Evolutionary conservation across 2,329 filamentous ascomycete genomes (phyloP), one percentile per base, ranked within the genome.

Genomic region (Xylogone sp.): DNA sequence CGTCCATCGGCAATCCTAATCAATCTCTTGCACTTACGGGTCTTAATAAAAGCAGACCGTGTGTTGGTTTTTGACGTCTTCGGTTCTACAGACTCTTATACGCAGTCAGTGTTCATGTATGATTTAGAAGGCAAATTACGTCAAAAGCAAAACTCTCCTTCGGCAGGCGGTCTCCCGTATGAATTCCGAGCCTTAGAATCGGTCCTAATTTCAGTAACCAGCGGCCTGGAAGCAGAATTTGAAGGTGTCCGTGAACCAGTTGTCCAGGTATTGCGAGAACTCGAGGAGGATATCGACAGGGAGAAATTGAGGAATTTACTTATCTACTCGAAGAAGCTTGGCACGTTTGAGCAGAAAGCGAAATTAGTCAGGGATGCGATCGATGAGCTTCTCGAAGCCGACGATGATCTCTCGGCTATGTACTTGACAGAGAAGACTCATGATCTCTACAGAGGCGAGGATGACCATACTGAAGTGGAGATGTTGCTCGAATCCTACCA

Each of bases 401-500:
- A 99, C 65, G 94, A 99, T 67, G 94, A 99, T 67, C 74, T 99
- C 29, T 86, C 91, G 16, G 82, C 87, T 58, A 97, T 99, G 94
- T 99, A 99, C 65, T 74, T 99, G 56, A 92, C 90, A 0, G 94
- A 97, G 69, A 93, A 96, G 67, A 79, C 82, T 2, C 81, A 84
- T 49, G 89, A 92, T 55, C 77, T 87, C 18, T 75, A 81, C 43
- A 79, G 92, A 49, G 83, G 84, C 49, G 86, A 91, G 55, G 84
- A 96, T 59, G 91, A 97, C 62, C 93, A 97, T 64, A 94, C 93
- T 21, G 94, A 99, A 70, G 88, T 99, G 5, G 94, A 99, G 72
- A 91, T 99, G 84, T 77, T 99, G 46, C 76, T 99, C 3, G 94
- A 99, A 69, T 96, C 91, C 2, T 99, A 99, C 68, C 90, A 97